Conservation (phyloP, 257 asterid species). For the Agastache rugosa region DNA sequence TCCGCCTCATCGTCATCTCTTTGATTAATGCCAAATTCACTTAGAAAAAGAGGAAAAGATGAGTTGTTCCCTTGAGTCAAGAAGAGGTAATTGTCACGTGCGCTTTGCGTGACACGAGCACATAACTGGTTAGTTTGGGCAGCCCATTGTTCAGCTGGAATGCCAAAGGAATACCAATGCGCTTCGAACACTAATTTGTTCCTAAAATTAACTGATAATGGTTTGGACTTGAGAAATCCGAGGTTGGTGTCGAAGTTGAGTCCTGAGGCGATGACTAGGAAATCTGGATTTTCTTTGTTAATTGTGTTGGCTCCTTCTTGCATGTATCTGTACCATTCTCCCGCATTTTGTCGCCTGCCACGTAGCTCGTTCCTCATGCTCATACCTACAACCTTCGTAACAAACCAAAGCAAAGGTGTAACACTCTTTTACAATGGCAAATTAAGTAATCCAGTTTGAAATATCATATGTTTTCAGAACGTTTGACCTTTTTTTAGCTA, state of each 20-base stretch:
- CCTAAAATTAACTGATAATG: slow-evolving; percentile 36
- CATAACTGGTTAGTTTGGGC: slow-evolving; percentile 45
- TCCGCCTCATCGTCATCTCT: slow-evolving; percentile 50
- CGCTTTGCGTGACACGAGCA: slow-evolving; percentile 13
- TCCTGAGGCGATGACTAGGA: slow-evolving; percentile 73
- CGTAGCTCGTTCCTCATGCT: slow-evolving; percentile 83
- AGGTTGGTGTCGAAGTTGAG: slow-evolving; percentile 49
- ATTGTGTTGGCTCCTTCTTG: slow-evolving; percentile 57
- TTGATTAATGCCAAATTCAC: slow-evolving; percentile 69
- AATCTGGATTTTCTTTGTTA: slow-evolving; percentile 50
- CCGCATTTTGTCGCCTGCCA: slow-evolving; percentile 53
- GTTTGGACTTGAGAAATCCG: slow-evolving; percentile 39
- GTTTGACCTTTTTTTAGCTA: too few relatives aligned
- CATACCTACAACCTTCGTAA: slow-evolving; percentile 66
- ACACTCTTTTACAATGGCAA: too few relatives aligned
- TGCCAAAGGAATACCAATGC: slow-evolving; percentile 66
- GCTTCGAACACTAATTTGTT: slow-evolving; percentile 68
- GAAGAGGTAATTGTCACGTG: slow-evolving; percentile 43
- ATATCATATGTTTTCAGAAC: too few relatives aligned
- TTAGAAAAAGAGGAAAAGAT: slow-evolving; percentile 62
- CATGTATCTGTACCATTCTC: slow-evolving; percentile 62
- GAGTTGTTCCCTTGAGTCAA: slow-evolving; percentile 32
- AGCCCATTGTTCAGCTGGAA: slow-evolving; percentile 34
- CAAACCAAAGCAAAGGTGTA: not conserved
- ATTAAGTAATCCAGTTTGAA: too few relatives aligned